Evolutionary conservation across 202 grass and related monocot genomes (phyloP), one percentile per base, ranked within the genome.

Genomic region (Eragrostis tef): DNA sequence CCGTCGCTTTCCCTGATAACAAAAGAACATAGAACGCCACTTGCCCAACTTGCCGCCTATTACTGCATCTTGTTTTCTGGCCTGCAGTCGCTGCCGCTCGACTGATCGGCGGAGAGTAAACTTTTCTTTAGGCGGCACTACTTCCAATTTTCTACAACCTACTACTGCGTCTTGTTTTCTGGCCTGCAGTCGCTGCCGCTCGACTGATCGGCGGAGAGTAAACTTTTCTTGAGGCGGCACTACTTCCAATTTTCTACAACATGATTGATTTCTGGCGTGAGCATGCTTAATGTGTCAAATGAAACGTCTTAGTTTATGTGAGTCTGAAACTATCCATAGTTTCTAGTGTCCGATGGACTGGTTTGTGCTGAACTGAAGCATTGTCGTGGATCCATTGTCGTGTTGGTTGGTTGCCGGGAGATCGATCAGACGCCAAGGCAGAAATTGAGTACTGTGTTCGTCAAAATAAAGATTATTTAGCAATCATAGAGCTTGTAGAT

Each of bases 41-140:
- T 79, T 79, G 83, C 58, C 31, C 74, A 85, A 85, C 44, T 85
- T 78, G 73, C 53, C 22, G n/a, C 34, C 0, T 0, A 10, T 20
- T 17, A 15, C 3, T 13, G 25, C 69, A 49, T 14, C 67, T 48
- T 70, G 42, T 13, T 71, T 50, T 50, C 25, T 7, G 26, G 12
- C 11, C 60, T 14, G 24, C 58, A 5, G 57, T 22, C 1, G 22
- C 60, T 20, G 58, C 58, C 2, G 24, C 60, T 20, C 53, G 20
- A 19, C 7, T 56, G 52, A 39, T 9, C 52, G 19, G 19, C 6
- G 19, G 17, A 53, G 15, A 39, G 44, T 11, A 46, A 46, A 46
- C 0, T 11, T 46, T 46, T 11, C 7, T 46, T 46, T 1, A 7
- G 51, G 51, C 17, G 19, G 52, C 6, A 3, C 52, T 54, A 19